phyloP scores from a whole-genome alignment of 1,284 basidiomycete genomes.

The Cutaneotrichosporon sp. region DNA sequence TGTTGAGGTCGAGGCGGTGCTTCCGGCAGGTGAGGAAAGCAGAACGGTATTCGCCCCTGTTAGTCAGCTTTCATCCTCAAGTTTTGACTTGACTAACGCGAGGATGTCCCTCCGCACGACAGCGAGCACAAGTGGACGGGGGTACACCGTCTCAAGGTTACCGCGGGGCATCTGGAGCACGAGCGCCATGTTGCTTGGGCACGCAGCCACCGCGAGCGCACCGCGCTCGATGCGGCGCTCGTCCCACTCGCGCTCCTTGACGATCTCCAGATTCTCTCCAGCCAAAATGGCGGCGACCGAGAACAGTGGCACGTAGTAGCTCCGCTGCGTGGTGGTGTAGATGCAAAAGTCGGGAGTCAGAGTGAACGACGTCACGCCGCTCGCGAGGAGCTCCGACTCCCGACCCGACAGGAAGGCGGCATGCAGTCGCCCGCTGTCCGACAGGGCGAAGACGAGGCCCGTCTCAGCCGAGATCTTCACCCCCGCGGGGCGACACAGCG shows the following conservation, averaged over 20 bases:
- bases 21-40: conserved; percentile 89
- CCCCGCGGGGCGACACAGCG: conserved; percentile 36
- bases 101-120: conserved; percentile 73
- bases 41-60: conserved; percentile 64
- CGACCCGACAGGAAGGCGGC: conserved; percentile 53
- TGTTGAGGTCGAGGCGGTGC: conserved; percentile 87
- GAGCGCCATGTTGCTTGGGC: conserved; percentile 81
- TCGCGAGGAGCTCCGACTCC: conserved; percentile 56
- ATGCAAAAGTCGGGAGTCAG: conserved; percentile 79
- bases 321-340: conserved; percentile 83
- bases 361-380: conserved; percentile 75
- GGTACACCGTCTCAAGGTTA: conserved; percentile 93
- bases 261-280: conserved; percentile 33
- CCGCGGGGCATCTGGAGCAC: conserved; percentile 98
- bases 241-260: conserved; percentile 60
- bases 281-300: conserved; percentile 39
- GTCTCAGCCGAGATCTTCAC: conserved; percentile 32
- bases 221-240: conserved; percentile 80
- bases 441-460: conserved; percentile 64
- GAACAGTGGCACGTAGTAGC: conserved; percentile 67
- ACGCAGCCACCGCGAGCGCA: conserved; percentile 76
- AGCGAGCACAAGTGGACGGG: conserved; percentile 84
- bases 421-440: conserved; percentile 63
- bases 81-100: conserved; percentile 57
- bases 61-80: neutral